These are phyloP conservation scores for Cyberlindnera euphorbiae DNA, from an alignment of 805 yeast genomes.

Conservation along the genomic window DNA sequence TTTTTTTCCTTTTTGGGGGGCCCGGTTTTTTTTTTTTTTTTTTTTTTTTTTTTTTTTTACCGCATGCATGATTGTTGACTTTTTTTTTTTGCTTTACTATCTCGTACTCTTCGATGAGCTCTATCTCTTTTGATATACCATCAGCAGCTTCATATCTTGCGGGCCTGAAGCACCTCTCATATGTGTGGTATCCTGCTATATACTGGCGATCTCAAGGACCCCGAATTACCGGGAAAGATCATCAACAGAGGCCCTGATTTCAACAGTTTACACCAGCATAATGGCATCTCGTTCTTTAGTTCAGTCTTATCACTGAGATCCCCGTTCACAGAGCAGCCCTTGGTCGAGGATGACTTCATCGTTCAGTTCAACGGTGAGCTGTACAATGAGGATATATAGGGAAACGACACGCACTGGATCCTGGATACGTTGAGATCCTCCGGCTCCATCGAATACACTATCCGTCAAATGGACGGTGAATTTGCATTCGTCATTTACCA, in stretches of 20 bases:
- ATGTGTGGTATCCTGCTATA: conserved; percentile 58
- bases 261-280: conserved; percentile 2
- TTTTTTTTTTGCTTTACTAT: too few relatives aligned
- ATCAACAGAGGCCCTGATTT: conserved; percentile 65
- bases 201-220: not conserved
- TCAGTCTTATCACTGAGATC: conserved; percentile 77
- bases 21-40: too few relatives aligned
- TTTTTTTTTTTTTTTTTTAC: too few relatives aligned
- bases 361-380: conserved; percentile 91
- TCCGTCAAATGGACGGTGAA: conserved; percentile 65
- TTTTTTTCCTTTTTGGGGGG: too few relatives aligned
- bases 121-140: too few relatives aligned
- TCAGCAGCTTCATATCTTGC: too few relatives aligned
- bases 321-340: conserved; percentile 79
- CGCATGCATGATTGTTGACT: too few relatives aligned
- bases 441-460: conserved; percentile 31
- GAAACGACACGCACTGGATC: conserved; percentile 64
- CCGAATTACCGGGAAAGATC: conserved; percentile 37
- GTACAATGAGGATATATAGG: conserved; percentile 53
- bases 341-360: conserved; percentile 32
- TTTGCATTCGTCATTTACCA: conserved; percentile 64
- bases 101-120: too few relatives aligned
- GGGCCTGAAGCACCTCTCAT: too few relatives aligned
- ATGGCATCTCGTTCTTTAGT: conserved; percentile 25
- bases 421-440: conserved; percentile 30